A percentile compares a stretch with the other conserved stretches of the same genome.
Evolutionary conservation across 1,284 basidiomycete genomes (phyloP).

Genomic region (Cryptococcus amylolentus): DNA sequence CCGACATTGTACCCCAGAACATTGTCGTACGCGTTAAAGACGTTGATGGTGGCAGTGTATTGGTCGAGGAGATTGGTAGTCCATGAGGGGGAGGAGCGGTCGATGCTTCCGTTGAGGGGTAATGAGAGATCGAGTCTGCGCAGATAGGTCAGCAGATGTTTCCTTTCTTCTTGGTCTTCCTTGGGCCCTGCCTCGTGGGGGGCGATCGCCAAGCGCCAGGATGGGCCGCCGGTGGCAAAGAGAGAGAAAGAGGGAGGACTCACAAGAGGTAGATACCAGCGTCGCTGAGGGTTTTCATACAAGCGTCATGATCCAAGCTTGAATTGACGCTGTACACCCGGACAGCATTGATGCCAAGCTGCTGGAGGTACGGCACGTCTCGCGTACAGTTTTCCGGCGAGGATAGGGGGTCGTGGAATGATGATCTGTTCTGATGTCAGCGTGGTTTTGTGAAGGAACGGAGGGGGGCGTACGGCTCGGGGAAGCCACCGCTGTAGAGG

Average conservation of each 20-base stretch:
- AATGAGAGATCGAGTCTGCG: conserved; percentile 69
- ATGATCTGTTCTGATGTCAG: conserved; percentile 20
- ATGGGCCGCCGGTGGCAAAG: not conserved
- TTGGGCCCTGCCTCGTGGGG: not conserved
- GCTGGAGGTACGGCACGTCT: conserved; percentile 71
- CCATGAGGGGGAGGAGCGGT: conserved; percentile 73
- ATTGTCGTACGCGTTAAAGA: conserved; percentile 75
- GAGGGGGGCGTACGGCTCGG: conserved; percentile 56
- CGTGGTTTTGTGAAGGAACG: conserved; percentile 26
- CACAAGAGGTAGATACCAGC: conserved; percentile 87
- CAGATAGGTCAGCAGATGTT: not conserved
- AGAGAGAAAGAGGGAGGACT: conserved; percentile 32
- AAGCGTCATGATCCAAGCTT: conserved; percentile 73
- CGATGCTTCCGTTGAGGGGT: conserved; percentile 80
- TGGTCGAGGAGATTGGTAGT: conserved; percentile 74
- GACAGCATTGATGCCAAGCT: conserved; percentile 58
- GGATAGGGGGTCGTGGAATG: conserved; percentile 65
- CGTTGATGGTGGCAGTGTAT: conserved; percentile 73
- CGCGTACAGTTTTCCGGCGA: conserved; percentile 66
- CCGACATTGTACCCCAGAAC: conserved; percentile 78
- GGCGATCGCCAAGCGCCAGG: too few relatives aligned
- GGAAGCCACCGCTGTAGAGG: conserved; percentile 56
- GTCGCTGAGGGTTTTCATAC: conserved; percentile 71
- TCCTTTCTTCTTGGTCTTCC: not conserved
- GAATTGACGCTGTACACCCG: conserved; percentile 83